Evolutionary conservation across 192 early-diverging fungal species (phyloP).

Genomic region (Coemansia sp.): DNA sequence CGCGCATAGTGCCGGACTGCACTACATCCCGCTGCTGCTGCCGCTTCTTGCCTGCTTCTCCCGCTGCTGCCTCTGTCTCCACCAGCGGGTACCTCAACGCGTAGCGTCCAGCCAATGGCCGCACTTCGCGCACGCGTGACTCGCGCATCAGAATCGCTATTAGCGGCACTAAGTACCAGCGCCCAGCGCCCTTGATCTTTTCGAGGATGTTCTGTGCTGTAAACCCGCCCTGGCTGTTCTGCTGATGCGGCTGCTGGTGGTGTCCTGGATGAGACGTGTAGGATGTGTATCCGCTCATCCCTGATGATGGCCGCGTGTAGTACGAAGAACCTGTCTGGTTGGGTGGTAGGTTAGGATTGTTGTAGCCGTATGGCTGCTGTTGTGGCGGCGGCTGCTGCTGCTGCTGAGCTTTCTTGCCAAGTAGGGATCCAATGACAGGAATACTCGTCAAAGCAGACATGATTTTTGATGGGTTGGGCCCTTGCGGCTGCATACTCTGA

Average conservation of each 20-base stretch:
- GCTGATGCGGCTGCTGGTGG: neutral
- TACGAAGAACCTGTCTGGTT: constrained; percentile 4
- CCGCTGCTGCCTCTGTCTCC: constrained; percentile 27
- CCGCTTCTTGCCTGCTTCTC: constrained; percentile 5
- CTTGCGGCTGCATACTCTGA: neutral
- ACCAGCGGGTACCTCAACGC: constrained; percentile 45
- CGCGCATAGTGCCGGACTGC: constrained; percentile 27
- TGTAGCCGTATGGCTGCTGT: constrained; percentile 12
- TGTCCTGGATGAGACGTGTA: constrained; percentile 16
- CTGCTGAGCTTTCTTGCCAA: constrained; percentile 29
- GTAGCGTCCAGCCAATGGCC: constrained; percentile 40
- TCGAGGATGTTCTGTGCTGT: constrained; percentile 12
- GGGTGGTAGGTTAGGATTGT: neutral
- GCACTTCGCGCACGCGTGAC: constrained; percentile 8
- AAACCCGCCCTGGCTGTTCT: neutral
- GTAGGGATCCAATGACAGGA: constrained; percentile 39
- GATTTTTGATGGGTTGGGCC: constrained; percentile 21
- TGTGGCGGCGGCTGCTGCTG: constrained; percentile 10
- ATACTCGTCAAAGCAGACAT: constrained; percentile 42
- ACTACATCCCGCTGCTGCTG: constrained; percentile 19
- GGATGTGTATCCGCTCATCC: constrained; percentile 15
- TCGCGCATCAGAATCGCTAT: constrained; percentile 28
- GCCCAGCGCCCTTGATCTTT: constrained; percentile 12
- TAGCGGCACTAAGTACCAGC: constrained; percentile 32
- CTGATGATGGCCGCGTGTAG: constrained; percentile 13